Evolutionary conservation across 495 filamentous ascomycete species (phyloP).

Genomic region (Astrothelium macrocarpum): DNA sequence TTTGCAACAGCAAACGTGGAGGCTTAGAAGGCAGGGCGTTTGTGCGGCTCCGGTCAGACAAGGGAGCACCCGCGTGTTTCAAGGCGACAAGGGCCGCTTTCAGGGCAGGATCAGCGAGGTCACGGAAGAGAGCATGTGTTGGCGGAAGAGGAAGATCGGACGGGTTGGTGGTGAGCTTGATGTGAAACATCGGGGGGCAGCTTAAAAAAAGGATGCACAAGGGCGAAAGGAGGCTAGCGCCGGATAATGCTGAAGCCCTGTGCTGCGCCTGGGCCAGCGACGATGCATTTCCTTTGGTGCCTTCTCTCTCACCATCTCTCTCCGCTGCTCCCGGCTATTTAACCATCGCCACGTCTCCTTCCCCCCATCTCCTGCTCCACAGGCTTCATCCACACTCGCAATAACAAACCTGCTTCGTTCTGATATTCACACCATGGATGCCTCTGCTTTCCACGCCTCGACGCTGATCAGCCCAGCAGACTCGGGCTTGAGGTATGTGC

Average conservation of each 20-base stretch:
- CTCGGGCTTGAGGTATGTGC: constrained; percentile 1
- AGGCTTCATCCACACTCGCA: neutral
- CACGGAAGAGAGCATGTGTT: neutral
- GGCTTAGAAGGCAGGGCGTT: constrained; percentile 1
- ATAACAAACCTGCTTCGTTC: too few species aligned
- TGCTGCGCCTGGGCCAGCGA: neutral
- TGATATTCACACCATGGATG: neutral
- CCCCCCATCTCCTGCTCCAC: neutral
- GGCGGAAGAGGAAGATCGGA: neutral
- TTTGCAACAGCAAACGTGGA: neutral
- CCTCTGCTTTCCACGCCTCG: neutral
- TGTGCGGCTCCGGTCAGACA: neutral
- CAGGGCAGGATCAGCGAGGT: neutral
- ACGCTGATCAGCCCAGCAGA: neutral
- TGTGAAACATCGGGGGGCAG: neutral
- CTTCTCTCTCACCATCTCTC: neutral
- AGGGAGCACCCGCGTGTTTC: constrained; percentile 3
- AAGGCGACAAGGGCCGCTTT: neutral
- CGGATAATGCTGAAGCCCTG: constrained; percentile 3
- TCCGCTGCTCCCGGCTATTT: constrained; percentile 2
- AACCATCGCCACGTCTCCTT: constrained; percentile 7
- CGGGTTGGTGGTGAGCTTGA: neutral
- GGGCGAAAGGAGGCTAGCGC: neutral
- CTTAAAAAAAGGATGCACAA: neutral
- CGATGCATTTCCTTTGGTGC: neutral